Conservation (phyloP, 768 basidiomycete species). For the Tricholoma terreum region DNA sequence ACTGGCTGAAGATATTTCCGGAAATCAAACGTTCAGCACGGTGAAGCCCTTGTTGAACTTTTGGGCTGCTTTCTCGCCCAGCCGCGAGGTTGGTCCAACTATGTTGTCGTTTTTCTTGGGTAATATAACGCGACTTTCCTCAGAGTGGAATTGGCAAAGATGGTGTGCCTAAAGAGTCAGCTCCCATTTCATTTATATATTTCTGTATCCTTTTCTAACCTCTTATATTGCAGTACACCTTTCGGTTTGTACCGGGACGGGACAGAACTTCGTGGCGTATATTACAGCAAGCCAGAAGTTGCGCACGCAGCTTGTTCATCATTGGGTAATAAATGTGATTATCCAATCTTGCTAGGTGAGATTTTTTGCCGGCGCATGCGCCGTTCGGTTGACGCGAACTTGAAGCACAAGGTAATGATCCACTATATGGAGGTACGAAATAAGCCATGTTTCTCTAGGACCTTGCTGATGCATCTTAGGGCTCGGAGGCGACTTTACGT, state of each 20-base stretch:
- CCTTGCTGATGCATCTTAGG: slow-evolving; percentile 36
- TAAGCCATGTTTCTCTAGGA: not conserved
- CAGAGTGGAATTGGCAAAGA: slow-evolving; percentile 73
- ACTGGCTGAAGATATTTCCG: slow-evolving; percentile 65
- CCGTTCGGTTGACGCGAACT: slow-evolving; percentile 1
- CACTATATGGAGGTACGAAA: slow-evolving; percentile 67
- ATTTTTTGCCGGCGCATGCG: not conserved
- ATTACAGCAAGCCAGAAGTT: slow-evolving; percentile 63
- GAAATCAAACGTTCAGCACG: slow-evolving; percentile 73
- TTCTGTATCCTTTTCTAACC: not conserved
- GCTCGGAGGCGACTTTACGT: slow-evolving; percentile 78
- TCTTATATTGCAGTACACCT: slow-evolving; percentile 50
- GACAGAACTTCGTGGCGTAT: slow-evolving; percentile 72
- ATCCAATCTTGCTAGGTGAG: slow-evolving; percentile 70
- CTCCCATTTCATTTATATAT: not conserved
- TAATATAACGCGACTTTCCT: not conserved
- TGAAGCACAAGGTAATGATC: slow-evolving; percentile 59
- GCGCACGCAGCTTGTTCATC: slow-evolving; percentile 68
- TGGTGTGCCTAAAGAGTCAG: slow-evolving; percentile 67
- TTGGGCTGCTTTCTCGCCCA: slow-evolving; percentile 77
- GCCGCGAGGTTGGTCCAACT: slow-evolving; percentile 51
- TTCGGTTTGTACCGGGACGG: slow-evolving; percentile 78
- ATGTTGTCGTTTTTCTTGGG: not conserved
- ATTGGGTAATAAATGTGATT: slow-evolving; percentile 64
- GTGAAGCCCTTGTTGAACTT: slow-evolving; percentile 77